These are phyloP conservation scores for Picochlorum sp. DNA, from an alignment of 139 green algal genomes.

Conservation along the genomic window DNA sequence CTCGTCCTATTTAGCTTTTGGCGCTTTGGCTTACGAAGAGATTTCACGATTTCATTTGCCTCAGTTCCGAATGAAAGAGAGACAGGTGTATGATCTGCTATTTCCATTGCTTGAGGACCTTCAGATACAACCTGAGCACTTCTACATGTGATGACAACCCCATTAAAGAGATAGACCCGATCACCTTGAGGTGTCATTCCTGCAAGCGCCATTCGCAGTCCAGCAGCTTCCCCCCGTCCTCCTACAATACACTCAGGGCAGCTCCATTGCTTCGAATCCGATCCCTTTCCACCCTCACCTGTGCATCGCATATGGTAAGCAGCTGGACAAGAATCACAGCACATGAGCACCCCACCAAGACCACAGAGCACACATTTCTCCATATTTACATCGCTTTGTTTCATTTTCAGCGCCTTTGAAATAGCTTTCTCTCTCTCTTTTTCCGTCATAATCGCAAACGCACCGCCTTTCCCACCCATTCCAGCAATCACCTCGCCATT, in stretches of 20 bases:
- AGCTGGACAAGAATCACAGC: constrained; percentile 83
- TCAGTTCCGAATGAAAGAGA: constrained; percentile 5
- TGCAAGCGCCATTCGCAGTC: constrained; percentile 35
- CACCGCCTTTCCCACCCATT: constrained; percentile 37
- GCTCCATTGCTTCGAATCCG: constrained; percentile 50
- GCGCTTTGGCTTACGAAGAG: constrained; percentile 8
- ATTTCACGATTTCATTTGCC: constrained; percentile 11
- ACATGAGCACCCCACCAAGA: constrained; percentile 71
- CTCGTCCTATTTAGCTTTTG: constrained; percentile 18
- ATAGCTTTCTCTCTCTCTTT: constrained; percentile 31
- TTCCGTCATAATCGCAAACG: constrained; percentile 35
- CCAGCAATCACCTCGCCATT: constrained; percentile 40
- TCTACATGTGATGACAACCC: constrained; percentile 16
- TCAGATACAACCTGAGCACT: constrained; percentile 9
- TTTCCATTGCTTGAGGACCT: constrained; percentile 24
- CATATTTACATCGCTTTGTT: constrained; percentile 37
- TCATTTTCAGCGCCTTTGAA: constrained; percentile 13
- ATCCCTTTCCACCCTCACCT: constrained; percentile 35
- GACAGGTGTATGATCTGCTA: constrained; percentile 5
- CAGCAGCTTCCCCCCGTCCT: constrained; percentile 46
- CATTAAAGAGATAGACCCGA: constrained; percentile 27
- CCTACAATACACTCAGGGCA: constrained; percentile 62
- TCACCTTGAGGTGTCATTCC: constrained; percentile 13
- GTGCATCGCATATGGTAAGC: constrained; percentile 81
- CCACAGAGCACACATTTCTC: constrained; percentile 75